Evolutionary conservation across 2,329 filamentous ascomycete species (phyloP).

Genomic region (Neopestalotiopsis rosae): DNA sequence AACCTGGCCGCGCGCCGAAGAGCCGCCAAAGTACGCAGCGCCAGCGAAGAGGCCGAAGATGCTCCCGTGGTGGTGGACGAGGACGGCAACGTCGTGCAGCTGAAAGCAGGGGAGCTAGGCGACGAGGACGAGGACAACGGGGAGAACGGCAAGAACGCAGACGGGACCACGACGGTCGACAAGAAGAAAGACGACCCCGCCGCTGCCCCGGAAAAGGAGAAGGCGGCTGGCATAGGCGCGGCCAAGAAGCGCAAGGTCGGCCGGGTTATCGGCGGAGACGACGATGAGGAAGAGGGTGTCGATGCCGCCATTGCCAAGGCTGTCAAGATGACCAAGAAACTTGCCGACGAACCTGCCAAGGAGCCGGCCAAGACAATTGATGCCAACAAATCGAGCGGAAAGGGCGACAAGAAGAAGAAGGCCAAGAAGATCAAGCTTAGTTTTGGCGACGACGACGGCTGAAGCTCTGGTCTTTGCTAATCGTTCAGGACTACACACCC

Average conservation of each 20-base stretch:
- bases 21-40: slow-evolving; percentile 59
- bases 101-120: slow-evolving; percentile 42
- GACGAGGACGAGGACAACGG: slow-evolving; percentile 37
- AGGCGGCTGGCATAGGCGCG: slow-evolving; percentile 46
- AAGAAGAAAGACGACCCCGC: slow-evolving; percentile 27
- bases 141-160: slow-evolving; percentile 35
- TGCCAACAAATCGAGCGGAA: slow-evolving; percentile 24
- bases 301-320: slow-evolving; percentile 19
- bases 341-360: slow-evolving; percentile 26
- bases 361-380: slow-evolving; percentile 23
- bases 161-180: slow-evolving; percentile 9
- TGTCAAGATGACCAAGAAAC: slow-evolving; percentile 31
- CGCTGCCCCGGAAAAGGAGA: slow-evolving; percentile 24
- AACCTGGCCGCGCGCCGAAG: slow-evolving; percentile 55
- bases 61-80: slow-evolving; percentile 78
- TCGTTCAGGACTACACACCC: neutral
- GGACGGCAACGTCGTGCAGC: slow-evolving; percentile 65
- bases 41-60: slow-evolving; percentile 76
- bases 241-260: slow-evolving; percentile 62
- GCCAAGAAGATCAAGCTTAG: slow-evolving; percentile 71
- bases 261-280: slow-evolving; percentile 49
- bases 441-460: slow-evolving; percentile 65
- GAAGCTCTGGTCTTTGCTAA: slow-evolving; percentile 25
- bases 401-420: slow-evolving; percentile 52
- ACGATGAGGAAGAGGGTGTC: slow-evolving; percentile 30